Conservation (phyloP, 306 rosid species). For the Quercus cerris region DNA sequence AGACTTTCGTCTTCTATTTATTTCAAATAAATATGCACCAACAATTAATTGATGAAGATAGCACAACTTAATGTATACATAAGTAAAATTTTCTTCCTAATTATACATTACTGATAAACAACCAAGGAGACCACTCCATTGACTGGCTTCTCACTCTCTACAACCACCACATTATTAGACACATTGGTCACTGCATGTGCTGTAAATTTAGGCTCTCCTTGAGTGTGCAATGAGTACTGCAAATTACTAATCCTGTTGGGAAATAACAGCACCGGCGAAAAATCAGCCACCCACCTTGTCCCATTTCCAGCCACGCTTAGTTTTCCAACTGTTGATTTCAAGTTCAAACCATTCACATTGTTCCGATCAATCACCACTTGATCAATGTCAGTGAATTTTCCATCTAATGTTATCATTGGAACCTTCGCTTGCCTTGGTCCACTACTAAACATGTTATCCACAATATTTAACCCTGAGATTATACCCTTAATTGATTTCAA, state of each 20-base stretch:
- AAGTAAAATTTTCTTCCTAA: not conserved
- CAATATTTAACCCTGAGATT: conserved; percentile 52
- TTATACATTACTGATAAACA: conserved; percentile 25
- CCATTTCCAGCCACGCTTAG: conserved; percentile 40
- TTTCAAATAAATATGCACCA: not conserved
- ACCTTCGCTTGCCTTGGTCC: conserved; percentile 28
- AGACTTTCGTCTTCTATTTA: not conserved
- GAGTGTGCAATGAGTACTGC: conserved; percentile 45
- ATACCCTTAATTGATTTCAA: conserved; percentile 49
- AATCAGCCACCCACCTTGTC: conserved; percentile 60
- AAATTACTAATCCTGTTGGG: conserved; percentile 46
- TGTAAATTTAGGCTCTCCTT: conserved; percentile 42
- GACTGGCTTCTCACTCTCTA: conserved; percentile 32
- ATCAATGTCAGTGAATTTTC: conserved; percentile 45
- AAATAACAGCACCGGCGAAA: conserved; percentile 44
- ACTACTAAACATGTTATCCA: conserved; percentile 53
- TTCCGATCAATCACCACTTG: conserved; percentile 63
- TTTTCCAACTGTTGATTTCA: conserved; percentile 62
- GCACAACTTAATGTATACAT: not conserved
- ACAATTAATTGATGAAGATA: not conserved
- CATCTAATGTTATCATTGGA: conserved; percentile 55
- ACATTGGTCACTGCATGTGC: conserved; percentile 52
- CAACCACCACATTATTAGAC: conserved; percentile 46
- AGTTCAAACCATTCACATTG: conserved; percentile 56
- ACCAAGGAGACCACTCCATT: conserved; percentile 24